Percentiles rank a stretch among this genome's conserved stretches.
These are phyloP conservation scores for Candida yuanshanica DNA, from an alignment of 805 yeast genomes.

Conservation along the genomic window DNA sequence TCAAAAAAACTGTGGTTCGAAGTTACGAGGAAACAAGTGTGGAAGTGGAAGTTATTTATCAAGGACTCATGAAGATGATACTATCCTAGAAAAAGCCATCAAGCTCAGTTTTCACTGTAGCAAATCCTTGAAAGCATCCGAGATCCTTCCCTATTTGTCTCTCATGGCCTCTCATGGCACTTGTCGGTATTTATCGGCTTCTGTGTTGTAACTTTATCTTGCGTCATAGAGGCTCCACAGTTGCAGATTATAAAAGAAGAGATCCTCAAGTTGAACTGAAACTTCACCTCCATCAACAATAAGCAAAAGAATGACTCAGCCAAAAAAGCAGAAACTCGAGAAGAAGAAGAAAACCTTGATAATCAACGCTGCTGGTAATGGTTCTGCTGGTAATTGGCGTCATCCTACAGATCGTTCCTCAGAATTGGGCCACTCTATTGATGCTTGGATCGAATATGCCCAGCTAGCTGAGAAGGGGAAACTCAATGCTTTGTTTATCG, in stretches of 20 bases:
- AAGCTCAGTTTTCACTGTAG: too few relatives aligned
- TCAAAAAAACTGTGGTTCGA: too few relatives aligned
- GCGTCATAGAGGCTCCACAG: too few relatives aligned
- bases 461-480: conserved; percentile 31
- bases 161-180: conserved; percentile 46
- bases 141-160: conserved; percentile 32
- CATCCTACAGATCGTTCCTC: conserved; percentile 8
- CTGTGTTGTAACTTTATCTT: too few relatives aligned
- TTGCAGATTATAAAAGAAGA: too few relatives aligned
- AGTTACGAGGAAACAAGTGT: too few relatives aligned
- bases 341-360: conserved; percentile 4
- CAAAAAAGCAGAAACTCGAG: conserved; percentile 1
- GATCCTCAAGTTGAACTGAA: too few relatives aligned
- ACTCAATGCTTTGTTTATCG: conserved; percentile 33
- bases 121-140: conserved; percentile 10
- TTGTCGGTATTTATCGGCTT: too few relatives aligned
- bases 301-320: conserved; percentile 2
- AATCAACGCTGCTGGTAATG: conserved; percentile 3
- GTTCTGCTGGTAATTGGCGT: conserved; percentile 30
- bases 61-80: too few relatives aligned
- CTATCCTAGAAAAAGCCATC: too few relatives aligned
- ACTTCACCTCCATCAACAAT: too few relatives aligned
- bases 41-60: too few relatives aligned
- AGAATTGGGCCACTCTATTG: conserved; percentile 12
- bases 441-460: conserved; percentile 33